Percentiles rank a stretch among this genome's conserved stretches.
phyloP scores from a whole-genome alignment of 202 grass and related monocot species.

The Dendrocalamus latiflorus region DNA sequence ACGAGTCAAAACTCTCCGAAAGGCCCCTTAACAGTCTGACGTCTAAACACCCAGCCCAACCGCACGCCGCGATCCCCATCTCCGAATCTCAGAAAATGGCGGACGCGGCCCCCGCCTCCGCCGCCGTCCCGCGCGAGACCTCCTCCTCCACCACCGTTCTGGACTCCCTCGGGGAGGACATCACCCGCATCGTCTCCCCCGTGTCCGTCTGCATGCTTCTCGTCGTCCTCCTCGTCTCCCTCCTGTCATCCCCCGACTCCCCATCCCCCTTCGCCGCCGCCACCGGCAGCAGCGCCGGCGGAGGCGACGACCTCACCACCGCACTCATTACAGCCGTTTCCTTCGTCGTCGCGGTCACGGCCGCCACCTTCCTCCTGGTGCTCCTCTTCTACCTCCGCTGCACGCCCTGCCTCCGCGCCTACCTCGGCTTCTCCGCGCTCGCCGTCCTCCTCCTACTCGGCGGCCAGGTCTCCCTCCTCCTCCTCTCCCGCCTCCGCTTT shows the following conservation, averaged over 20 bases:
- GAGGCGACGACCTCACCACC: slow-evolving; percentile 52
- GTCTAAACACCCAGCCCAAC: too few species aligned
- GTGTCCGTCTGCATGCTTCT: slow-evolving; percentile 94
- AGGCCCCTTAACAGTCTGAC: too few species aligned
- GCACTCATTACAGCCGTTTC: slow-evolving; percentile 58
- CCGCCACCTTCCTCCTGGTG: slow-evolving; percentile 82
- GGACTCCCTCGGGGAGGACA: slow-evolving; percentile 63
- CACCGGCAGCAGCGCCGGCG: neutral
- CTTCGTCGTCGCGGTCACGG: slow-evolving; percentile 66
- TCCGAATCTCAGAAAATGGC: slow-evolving; percentile 37
- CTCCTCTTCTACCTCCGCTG: slow-evolving; percentile 96
- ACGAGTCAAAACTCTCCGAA: too few species aligned
- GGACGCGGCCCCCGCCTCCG: slow-evolving; percentile 22
- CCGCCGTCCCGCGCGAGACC: slow-evolving; percentile 9
- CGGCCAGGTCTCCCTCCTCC: slow-evolving; percentile 61
- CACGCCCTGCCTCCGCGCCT: slow-evolving; percentile 71
- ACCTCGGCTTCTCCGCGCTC: slow-evolving; percentile 81
- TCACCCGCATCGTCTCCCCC: slow-evolving; percentile 81
- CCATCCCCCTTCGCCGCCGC: slow-evolving; percentile 22
- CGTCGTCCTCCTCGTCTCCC: slow-evolving; percentile 85
- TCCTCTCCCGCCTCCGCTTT: slow-evolving; percentile 56
- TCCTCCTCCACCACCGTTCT: slow-evolving; percentile 30
- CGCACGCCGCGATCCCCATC: neutral
- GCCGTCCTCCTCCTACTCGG: slow-evolving; percentile 64
- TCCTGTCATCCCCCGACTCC: slow-evolving; percentile 47